Percentiles rank a stretch among this genome's conserved stretches.
Evolutionary conservation across 2,329 filamentous ascomycete genomes (phyloP).

Genomic region (Stenocarpella maydis): DNA sequence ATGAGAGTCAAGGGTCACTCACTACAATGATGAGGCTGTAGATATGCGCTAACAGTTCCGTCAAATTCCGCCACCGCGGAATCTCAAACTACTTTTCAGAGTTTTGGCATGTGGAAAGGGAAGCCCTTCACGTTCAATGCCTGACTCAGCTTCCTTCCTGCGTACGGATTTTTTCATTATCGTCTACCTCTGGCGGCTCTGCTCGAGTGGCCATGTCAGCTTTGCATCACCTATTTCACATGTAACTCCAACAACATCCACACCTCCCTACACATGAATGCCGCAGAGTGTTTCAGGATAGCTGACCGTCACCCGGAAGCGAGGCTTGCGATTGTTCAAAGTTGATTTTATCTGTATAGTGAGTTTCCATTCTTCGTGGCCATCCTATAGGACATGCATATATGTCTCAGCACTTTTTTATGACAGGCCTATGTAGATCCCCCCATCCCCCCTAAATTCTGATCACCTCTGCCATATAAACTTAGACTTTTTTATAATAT

Average conservation of each 20-base stretch:
- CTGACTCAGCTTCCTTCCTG: neutral
- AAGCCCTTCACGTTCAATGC: neutral
- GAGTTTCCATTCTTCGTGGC: neutral
- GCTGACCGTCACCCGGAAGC: no score
- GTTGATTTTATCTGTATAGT: neutral
- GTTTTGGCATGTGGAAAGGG: neutral
- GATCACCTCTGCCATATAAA: no score
- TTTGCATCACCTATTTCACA: neutral
- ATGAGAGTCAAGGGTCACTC: neutral
- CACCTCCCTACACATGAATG: no score
- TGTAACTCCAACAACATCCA: neutral
- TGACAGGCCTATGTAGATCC: no score
- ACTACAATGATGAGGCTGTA: slow-evolving; percentile 22
- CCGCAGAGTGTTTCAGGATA: neutral
- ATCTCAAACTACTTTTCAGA: neutral
- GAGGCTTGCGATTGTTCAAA: accelerated
- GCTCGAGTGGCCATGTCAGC: neutral
- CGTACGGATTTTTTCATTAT: neutral
- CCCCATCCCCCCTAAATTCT: no score
- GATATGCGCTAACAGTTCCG: slow-evolving; percentile 13
- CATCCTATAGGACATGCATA: neutral
- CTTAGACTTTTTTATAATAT: no score
- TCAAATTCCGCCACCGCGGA: slow-evolving; percentile 5
- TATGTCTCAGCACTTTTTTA: no score
- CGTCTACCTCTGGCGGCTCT: neutral